phyloP scores from a whole-genome alignment of 2,329 filamentous ascomycete genomes.

The Lachnum nothofagi region DNA sequence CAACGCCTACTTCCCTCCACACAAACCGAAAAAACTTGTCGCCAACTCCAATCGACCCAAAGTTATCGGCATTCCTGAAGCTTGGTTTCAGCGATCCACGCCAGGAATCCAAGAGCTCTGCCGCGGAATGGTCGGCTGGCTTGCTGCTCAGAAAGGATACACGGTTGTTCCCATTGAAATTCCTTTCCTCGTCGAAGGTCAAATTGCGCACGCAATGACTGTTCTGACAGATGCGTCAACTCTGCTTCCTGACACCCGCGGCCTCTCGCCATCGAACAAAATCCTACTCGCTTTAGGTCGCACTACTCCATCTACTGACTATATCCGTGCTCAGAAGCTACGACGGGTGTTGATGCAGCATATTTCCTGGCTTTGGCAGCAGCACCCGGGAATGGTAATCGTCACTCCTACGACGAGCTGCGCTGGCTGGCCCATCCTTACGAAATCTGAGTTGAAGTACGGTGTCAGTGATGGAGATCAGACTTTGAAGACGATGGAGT shows the following conservation, averaged over 20 bases:
- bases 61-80: slow-evolving; percentile 57
- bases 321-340: slow-evolving; percentile 66
- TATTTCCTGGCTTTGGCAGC: slow-evolving; percentile 62
- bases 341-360: slow-evolving; percentile 74
- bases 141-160: slow-evolving; percentile 46
- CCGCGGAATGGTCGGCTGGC: slow-evolving; percentile 54
- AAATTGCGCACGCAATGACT: slow-evolving; percentile 69
- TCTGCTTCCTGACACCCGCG: slow-evolving; percentile 26
- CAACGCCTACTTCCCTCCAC: slow-evolving; percentile 54
- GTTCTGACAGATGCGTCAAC: slow-evolving; percentile 67
- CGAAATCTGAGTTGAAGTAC: slow-evolving; percentile 54
- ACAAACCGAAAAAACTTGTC: neutral
- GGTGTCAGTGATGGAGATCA: slow-evolving; percentile 70
- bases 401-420: slow-evolving; percentile 72
- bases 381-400: slow-evolving; percentile 69
- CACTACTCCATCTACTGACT: slow-evolving; percentile 62
- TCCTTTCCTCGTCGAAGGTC: slow-evolving; percentile 62
- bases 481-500: slow-evolving; percentile 72
- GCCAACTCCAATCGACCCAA: neutral
- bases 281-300: slow-evolving; percentile 61
- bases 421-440: slow-evolving; percentile 63
- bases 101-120: slow-evolving; percentile 58
- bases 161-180: slow-evolving; percentile 54
- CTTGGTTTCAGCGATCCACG: slow-evolving; percentile 66
- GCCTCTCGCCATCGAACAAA: slow-evolving; percentile 54